These are phyloP conservation scores for Marchantia paleacea DNA, from an alignment of 225 moss, liverwort and hornwort genomes.

Conservation along the genomic window DNA sequence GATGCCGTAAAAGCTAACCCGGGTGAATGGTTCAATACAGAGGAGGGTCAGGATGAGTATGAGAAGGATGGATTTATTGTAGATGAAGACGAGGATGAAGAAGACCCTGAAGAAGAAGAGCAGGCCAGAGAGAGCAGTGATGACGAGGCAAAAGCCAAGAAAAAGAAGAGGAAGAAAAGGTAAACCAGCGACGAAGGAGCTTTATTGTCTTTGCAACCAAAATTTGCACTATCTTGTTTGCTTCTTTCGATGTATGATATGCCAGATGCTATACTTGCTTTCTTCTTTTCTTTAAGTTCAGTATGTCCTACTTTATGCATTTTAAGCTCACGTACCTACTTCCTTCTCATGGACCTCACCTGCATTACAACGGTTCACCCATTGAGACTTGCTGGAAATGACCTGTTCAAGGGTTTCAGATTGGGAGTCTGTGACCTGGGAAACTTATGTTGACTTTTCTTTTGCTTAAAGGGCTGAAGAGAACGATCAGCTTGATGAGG, in stretches of 20 bases:
- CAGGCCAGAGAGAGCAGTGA: slow-evolving; percentile 73
- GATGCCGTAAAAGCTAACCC: too few species aligned
- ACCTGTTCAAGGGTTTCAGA: background rate
- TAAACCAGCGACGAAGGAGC: slow-evolving; percentile 4
- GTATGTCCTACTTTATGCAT: too few species aligned
- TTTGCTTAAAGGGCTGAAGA: slow-evolving; percentile 66
- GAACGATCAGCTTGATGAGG: slow-evolving; percentile 85
- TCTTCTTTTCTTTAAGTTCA: too few species aligned
- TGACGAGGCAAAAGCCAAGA: slow-evolving; percentile 76
- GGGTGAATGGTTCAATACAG: slow-evolving; percentile 22
- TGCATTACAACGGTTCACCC: too few species aligned
- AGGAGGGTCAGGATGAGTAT: slow-evolving; percentile 90
- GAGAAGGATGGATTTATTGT: slow-evolving; percentile 97
- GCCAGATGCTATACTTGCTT: too few species aligned
- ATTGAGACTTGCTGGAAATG: background rate
- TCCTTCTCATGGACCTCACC: too few species aligned
- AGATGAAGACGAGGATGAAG: slow-evolving; percentile 79
- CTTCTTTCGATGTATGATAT: background rate
- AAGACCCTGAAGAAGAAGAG: slow-evolving; percentile 62
- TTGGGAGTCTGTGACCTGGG: background rate
- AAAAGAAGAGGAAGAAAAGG: slow-evolving; percentile 82
- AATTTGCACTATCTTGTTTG: background rate
- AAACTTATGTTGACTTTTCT: background rate
- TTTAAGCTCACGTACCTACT: too few species aligned
- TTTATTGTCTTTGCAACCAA: background rate